Base-by-base conservation (phyloP, 768 basidiomycete genomes). In the Cystofilobasidium bisporidii region DNA sequence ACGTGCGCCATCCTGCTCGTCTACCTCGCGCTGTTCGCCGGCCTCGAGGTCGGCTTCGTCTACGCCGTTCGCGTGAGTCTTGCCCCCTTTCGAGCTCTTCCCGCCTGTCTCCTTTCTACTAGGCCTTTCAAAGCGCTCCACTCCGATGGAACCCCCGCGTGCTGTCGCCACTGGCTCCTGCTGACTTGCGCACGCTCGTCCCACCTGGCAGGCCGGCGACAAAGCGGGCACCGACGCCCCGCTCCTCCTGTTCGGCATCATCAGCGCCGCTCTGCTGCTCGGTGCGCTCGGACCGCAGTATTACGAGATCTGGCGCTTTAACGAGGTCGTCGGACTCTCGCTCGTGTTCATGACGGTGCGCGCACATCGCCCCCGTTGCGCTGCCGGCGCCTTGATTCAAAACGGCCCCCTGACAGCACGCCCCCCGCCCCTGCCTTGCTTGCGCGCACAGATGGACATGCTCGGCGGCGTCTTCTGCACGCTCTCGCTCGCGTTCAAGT, bases 381-480 rank as follows among this genome's bases (percentile, higher is more conserved):
- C 59, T 55, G 22, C 20, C 30, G 28, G 26, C 9, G n/a, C n/a
- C n/a, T n/a, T n/a, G n/a, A n/a, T n/a, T n/a, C n/a, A n/a, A n/a
- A n/a, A n/a, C n/a, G n/a, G n/a, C n/a, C n/a, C n/a, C n/a, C n/a
- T n/a, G n/a, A n/a, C n/a, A n/a, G n/a, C n/a, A n/a, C n/a, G n/a
- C n/a, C n/a, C n/a, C n/a, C n/a, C n/a, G n/a, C n/a, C n/a, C n/a
- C n/a, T n/a, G n/a, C 30, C 32, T 48, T 43, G 45, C 28, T n/a
- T 28, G 9, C n/a, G 15, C 15, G 4, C 26, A 18, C 50, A 67
- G 66, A 55, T 67, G 60, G 89, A 91, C 73, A 79, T 85, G 63
- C 73, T 84, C 12, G 89, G 88, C 36, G 86, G 83, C 8, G 75
- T 89, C 2, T 88, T 88, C 77, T 86, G 83, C 64, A 80, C 83